Evolutionary conservation across 2,329 filamentous ascomycete species (phyloP).

Genomic region (Zymoseptoria crescenta): DNA sequence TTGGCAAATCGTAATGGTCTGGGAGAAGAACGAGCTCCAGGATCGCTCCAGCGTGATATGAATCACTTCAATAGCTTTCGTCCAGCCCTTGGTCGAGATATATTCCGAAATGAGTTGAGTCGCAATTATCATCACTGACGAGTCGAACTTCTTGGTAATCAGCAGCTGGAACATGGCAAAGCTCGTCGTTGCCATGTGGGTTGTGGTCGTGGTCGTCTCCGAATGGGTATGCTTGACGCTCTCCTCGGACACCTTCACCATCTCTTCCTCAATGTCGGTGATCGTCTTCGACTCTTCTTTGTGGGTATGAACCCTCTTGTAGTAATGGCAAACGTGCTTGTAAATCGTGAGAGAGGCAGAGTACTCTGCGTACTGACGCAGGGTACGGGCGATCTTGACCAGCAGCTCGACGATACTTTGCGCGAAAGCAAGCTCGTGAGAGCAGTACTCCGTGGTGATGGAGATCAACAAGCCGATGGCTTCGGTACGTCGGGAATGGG

Average conservation of each 20-base stretch:
- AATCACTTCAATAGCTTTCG: constrained; percentile 40
- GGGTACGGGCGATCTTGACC: constrained; percentile 37
- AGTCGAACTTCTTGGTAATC: constrained; percentile 34
- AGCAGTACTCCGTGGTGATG: constrained; percentile 44
- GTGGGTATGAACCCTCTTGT: constrained; percentile 31
- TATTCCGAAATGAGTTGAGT: constrained; percentile 37
- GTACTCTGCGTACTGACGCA: constrained; percentile 41
- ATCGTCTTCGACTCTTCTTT: constrained; percentile 25
- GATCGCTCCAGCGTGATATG: constrained; percentile 38
- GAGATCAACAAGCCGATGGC: constrained; percentile 39
- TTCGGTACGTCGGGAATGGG: constrained; percentile 39
- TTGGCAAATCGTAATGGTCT: constrained; percentile 35
- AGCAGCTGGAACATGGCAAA: constrained; percentile 39
- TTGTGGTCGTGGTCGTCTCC: constrained; percentile 25
- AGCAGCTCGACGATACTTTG: constrained; percentile 24
- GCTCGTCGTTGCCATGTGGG: constrained; percentile 35
- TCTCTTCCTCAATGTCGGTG: constrained; percentile 37
- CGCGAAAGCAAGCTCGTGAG: constrained; percentile 29
- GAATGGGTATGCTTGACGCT: constrained; percentile 27
- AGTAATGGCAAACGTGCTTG: constrained; percentile 31
- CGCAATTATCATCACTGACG: constrained; percentile 35
- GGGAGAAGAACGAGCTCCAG: constrained; percentile 42
- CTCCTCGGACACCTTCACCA: constrained; percentile 35
- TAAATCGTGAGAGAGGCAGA: constrained; percentile 41
- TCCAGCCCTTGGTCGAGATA: constrained; percentile 41